These are phyloP conservation scores for Arthrobotrys iridis DNA, from an alignment of 2,329 filamentous ascomycete genomes.

Conservation along the genomic window DNA sequence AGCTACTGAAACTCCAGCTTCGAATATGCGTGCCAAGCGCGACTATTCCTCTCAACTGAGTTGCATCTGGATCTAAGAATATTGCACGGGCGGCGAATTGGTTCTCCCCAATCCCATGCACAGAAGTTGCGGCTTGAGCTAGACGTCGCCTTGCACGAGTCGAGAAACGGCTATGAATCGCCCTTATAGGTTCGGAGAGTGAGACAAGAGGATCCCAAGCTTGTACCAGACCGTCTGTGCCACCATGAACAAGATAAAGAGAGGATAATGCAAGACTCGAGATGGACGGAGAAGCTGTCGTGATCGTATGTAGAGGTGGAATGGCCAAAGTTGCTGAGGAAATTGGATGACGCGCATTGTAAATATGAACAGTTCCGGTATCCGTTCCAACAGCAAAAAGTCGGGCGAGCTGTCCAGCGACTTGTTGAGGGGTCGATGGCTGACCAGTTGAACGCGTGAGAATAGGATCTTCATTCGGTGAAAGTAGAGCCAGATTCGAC, in stretches of 20 bases:
- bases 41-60: slow-evolving; percentile 83
- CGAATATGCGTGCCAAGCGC: slow-evolving; percentile 86
- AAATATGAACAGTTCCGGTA: slow-evolving; percentile 78
- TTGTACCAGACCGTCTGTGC: slow-evolving; percentile 93
- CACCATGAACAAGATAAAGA: slow-evolving; percentile 89
- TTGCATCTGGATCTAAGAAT: slow-evolving; percentile 85
- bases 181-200: slow-evolving; percentile 78
- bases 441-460: slow-evolving; percentile 61
- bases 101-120: slow-evolving; percentile 75
- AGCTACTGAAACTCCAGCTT: slow-evolving; percentile 92
- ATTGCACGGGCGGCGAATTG: slow-evolving; percentile 86
- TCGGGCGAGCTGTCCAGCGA: slow-evolving; percentile 85
- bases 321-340: slow-evolving; percentile 63
- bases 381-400: slow-evolving; percentile 84
- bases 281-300: slow-evolving; percentile 89
- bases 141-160: slow-evolving; percentile 81
- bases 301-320: slow-evolving; percentile 81
- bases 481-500: slow-evolving; percentile 76
- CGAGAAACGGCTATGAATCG: slow-evolving; percentile 84
- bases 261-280: slow-evolving; percentile 84
- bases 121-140: slow-evolving; percentile 66
- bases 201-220: slow-evolving; percentile 96
- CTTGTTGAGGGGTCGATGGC: slow-evolving; percentile 66
- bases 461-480: slow-evolving; percentile 80
- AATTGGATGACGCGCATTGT: slow-evolving; percentile 79